A percentile compares a stretch with the other conserved stretches of the same genome.
phyloP scores from a whole-genome alignment of 305 asterid species.

The Solanum aculeatissimum region DNA sequence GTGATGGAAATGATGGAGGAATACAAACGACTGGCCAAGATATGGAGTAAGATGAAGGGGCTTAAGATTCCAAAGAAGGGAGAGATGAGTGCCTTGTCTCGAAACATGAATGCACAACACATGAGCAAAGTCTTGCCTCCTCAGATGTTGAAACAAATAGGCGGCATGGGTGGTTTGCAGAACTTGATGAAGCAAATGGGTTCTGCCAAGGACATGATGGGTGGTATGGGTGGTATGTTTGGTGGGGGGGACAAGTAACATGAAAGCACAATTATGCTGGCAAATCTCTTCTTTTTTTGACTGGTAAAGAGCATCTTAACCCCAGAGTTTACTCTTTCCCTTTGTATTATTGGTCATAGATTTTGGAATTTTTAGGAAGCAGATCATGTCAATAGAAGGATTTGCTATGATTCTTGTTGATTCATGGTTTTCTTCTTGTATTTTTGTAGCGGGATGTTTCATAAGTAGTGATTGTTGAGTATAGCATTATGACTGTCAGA shows the following conservation, averaged over 20 bases:
- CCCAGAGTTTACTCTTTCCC: neutral
- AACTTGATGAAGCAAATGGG: conserved; percentile 83
- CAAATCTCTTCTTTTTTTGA: neutral
- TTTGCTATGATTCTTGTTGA: neutral
- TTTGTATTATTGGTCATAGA: neutral
- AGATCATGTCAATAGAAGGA: neutral
- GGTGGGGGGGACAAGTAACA: conserved; percentile 62
- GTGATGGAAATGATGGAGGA: conserved; percentile 95
- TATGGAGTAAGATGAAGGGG: conserved; percentile 98
- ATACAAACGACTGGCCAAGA: conserved; percentile 62
- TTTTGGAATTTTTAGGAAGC: neutral
- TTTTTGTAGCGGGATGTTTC: neutral
- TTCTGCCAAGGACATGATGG: conserved; percentile 80
- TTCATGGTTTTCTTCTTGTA: neutral
- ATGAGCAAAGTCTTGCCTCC: conserved; percentile 95
- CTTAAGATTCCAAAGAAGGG: conserved; percentile 96
- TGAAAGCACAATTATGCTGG: neutral
- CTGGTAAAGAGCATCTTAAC: neutral
- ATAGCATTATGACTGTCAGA: neutral
- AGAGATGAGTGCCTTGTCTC: conserved; percentile 76
- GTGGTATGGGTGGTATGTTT: conserved; percentile 91
- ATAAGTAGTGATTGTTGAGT: neutral
- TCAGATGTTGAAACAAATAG: conserved; percentile 87
- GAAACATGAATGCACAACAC: conserved; percentile 84
- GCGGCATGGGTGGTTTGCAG: conserved; percentile 95